phyloP scores from a whole-genome alignment of 352 stramenopile genomes.

The Phytophthora foliorum region DNA sequence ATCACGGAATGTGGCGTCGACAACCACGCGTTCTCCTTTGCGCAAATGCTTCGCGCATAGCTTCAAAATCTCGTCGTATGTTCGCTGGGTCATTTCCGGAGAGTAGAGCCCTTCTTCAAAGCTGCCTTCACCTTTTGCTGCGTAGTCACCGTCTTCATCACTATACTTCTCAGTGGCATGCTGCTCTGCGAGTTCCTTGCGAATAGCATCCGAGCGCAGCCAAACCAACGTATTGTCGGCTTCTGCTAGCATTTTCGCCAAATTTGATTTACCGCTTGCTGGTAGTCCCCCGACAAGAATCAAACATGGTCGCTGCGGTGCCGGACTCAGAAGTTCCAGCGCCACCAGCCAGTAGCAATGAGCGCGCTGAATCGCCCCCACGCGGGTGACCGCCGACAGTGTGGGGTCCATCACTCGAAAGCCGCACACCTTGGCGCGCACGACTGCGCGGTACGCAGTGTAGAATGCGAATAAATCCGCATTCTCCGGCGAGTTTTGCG shows the following conservation, averaged over 20 bases:
- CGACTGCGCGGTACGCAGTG: conserved; percentile 71
- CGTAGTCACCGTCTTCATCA: conserved; percentile 14
- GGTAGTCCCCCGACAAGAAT: conserved; percentile 69
- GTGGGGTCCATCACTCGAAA: conserved; percentile 72
- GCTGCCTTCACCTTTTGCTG: conserved; percentile 27
- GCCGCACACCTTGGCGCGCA: conserved; percentile 75
- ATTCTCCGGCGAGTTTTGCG: conserved; percentile 63
- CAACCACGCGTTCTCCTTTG: conserved; percentile 61
- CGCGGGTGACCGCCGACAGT: conserved; percentile 47
- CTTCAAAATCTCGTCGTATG: conserved; percentile 72
- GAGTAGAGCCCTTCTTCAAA: conserved; percentile 75
- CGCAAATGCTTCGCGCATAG: conserved; percentile 45
- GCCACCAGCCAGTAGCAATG: conserved; percentile 77
- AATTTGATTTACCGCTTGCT: conserved; percentile 71
- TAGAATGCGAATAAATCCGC: conserved; percentile 65
- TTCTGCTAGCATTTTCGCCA: conserved; percentile 63
- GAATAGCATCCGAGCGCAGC: conserved; percentile 71
- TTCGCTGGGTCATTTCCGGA: conserved; percentile 61
- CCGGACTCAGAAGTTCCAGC: conserved; percentile 55
- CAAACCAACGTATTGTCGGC: conserved; percentile 55
- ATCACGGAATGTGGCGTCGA: conserved; percentile 75
- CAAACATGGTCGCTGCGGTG: conserved; percentile 56
- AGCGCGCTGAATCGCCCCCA: conserved; percentile 49
- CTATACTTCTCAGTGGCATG: conserved; percentile 6
- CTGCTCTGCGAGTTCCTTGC: conserved; percentile 60